Evolutionary conservation across 768 basidiomycete genomes (phyloP).

Genomic region (Boletus tomentosulus): DNA sequence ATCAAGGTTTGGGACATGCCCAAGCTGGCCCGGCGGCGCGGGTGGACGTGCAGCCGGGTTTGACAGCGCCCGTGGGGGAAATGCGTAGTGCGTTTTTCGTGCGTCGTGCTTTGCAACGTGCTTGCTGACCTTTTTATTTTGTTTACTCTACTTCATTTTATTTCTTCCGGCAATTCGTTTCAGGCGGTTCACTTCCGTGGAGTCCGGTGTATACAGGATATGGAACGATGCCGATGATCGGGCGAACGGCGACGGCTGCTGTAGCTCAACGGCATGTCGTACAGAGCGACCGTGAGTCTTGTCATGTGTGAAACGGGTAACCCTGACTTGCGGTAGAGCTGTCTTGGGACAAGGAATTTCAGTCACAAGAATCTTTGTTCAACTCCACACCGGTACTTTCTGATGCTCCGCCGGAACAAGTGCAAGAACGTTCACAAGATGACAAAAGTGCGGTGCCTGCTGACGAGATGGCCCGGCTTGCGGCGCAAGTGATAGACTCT

Average conservation of each 20-base stretch:
- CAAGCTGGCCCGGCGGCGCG: constrained; percentile 2
- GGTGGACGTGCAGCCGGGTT: constrained; percentile 13
- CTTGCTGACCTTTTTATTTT: constrained; percentile 1
- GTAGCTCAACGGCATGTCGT: constrained; percentile 23
- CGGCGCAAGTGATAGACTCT: constrained; percentile 72
- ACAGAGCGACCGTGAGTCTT: constrained; percentile 43
- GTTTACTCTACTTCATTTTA: background rate
- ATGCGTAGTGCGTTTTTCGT: constrained; percentile 16
- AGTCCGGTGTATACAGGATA: constrained; percentile 35
- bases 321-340: constrained; percentile 14
- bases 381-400: constrained; percentile 13
- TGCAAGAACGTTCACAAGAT: constrained; percentile 6
- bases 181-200: constrained; percentile 40
- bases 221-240: constrained; percentile 38
- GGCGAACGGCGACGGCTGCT: constrained; percentile 18
- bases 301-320: background rate
- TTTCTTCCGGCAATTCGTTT: background rate
- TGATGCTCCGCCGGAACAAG: constrained; percentile 7
- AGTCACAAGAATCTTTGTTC: constrained; percentile 47
- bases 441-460: constrained; percentile 26
- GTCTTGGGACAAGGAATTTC: constrained; percentile 65
- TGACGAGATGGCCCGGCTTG: constrained; percentile 78
- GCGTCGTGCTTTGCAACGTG: background rate
- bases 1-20: constrained; percentile 11
- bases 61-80: constrained; percentile 2